These are phyloP conservation scores for Apium graveolens DNA, from an alignment of 129 eudicot genomes.

Conservation along the genomic window DNA sequence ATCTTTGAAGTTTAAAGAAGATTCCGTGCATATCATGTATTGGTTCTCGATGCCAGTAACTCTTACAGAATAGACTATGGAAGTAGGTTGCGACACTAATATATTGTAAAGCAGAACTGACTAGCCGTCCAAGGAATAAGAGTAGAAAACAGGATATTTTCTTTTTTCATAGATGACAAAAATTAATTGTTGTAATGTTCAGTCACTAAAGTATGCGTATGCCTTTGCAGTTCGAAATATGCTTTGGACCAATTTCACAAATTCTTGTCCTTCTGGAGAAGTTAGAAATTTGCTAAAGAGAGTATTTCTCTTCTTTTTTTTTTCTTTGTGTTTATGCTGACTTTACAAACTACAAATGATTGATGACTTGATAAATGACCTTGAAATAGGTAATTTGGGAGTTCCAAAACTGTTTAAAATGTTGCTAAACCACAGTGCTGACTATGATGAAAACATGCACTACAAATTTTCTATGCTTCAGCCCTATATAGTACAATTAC, in stretches of 20 bases:
- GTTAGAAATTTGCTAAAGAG: background rate
- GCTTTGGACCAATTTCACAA: background rate
- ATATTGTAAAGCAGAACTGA: background rate
- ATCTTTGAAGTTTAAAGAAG: background rate
- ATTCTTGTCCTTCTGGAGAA: background rate
- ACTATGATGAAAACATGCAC: background rate
- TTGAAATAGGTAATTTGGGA: background rate
- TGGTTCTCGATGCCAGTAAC: slow-evolving; percentile 6
- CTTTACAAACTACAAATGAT: background rate
- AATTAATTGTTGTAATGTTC: background rate
- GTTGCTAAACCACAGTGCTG: background rate
- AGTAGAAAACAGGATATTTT: background rate
- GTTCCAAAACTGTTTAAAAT: background rate
- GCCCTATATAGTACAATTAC: background rate
- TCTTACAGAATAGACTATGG: background rate
- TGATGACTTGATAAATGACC: background rate
- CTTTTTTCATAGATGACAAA: background rate
- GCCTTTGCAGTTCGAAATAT: background rate
- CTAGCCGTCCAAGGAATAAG: background rate
- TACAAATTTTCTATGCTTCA: background rate
- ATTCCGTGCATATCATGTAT: background rate
- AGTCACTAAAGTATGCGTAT: background rate
- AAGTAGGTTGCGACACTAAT: background rate
- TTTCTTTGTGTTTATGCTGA: background rate
- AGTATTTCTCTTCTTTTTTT: background rate